Evolutionary conservation across 805 yeast species (phyloP).

Genomic region (Candida ovalis): DNA sequence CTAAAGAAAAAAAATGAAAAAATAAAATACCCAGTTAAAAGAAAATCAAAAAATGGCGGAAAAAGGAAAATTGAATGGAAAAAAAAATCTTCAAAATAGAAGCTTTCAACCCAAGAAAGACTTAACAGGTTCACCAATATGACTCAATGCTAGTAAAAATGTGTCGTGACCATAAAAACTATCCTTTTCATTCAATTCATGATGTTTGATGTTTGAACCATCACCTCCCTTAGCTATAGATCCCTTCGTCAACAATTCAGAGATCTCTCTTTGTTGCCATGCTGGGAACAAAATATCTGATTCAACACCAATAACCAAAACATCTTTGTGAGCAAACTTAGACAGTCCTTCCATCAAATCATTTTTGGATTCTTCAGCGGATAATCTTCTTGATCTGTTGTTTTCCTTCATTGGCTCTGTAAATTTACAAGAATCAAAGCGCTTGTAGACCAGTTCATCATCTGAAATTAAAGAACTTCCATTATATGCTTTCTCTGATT

Average conservation of each 20-base stretch:
- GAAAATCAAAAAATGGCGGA: background rate
- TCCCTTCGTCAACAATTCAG: constrained; percentile 47
- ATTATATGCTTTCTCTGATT: constrained; percentile 5
- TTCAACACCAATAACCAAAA: constrained; percentile 86
- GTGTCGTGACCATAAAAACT: constrained; percentile 92
- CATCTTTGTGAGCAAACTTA: constrained; percentile 57
- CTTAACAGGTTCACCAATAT: constrained; percentile 75
- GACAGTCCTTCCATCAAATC: constrained; percentile 68
- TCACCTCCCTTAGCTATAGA: constrained; percentile 32
- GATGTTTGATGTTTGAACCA: constrained; percentile 46
- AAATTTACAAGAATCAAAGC: constrained; percentile 35
- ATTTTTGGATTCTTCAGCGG: constrained; percentile 50
- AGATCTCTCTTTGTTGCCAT: constrained; percentile 89
- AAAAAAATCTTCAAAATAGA: no score
- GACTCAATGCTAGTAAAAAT: constrained; percentile 71
- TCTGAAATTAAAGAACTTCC: constrained; percentile 30
- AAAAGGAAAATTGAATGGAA: background rate
- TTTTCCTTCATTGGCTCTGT: constrained; percentile 51
- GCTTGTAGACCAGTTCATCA: constrained; percentile 27
- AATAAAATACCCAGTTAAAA: background rate
- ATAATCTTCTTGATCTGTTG: constrained; percentile 40
- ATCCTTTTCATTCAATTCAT: constrained; percentile 71
- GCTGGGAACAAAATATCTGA: constrained; percentile 89
- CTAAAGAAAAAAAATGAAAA: no score
- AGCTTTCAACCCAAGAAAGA: constrained; percentile 51